A percentile compares a stretch with the other conserved stretches of the same genome.
These are phyloP conservation scores for Yamadazyma ubonensis DNA, from an alignment of 805 yeast species.

Conservation along the genomic window DNA sequence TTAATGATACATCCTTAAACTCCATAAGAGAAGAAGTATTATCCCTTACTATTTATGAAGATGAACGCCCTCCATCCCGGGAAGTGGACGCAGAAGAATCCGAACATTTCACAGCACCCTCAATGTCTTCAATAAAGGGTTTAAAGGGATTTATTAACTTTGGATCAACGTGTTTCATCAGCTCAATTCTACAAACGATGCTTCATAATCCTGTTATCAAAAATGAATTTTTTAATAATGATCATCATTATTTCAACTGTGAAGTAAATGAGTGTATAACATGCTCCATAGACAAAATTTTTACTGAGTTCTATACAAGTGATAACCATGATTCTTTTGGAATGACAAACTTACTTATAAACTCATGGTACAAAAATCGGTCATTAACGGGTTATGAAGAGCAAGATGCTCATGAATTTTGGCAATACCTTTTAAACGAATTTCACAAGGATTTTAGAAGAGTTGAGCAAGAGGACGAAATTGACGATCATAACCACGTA, in stretches of 20 bases:
- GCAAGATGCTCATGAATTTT: constrained; percentile 98
- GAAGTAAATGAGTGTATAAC: constrained; percentile 60
- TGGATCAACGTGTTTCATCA: constrained; percentile 98
- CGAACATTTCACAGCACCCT: constrained; percentile 35
- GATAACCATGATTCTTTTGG: constrained; percentile 69
- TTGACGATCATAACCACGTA: constrained; percentile 3
- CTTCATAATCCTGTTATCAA: constrained; percentile 88
- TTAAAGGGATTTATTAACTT: constrained; percentile 85
- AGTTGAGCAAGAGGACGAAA: constrained; percentile 13
- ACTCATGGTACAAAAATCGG: constrained; percentile 84
- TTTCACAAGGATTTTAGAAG: constrained; percentile 50
- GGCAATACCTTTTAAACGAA: constrained; percentile 88
- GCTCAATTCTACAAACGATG: constrained; percentile 84
- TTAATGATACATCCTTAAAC: constrained; percentile 60
- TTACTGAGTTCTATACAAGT: constrained; percentile 70
- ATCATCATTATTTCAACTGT: constrained; percentile 62
- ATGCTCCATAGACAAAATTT: constrained; percentile 80
- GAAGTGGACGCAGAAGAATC: background rate
- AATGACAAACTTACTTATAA: constrained; percentile 72
- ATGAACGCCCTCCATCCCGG: background rate
- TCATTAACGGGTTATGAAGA: constrained; percentile 93
- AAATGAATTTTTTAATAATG: constrained; percentile 67
- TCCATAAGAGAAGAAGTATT: constrained; percentile 38
- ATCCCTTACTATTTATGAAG: background rate
- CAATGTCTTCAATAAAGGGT: constrained; percentile 65